Percentiles rank a stretch among this genome's conserved stretches.
Conservation (phyloP, 768 basidiomycete genomes). For the Rhizopogon vinicolor region DNA sequence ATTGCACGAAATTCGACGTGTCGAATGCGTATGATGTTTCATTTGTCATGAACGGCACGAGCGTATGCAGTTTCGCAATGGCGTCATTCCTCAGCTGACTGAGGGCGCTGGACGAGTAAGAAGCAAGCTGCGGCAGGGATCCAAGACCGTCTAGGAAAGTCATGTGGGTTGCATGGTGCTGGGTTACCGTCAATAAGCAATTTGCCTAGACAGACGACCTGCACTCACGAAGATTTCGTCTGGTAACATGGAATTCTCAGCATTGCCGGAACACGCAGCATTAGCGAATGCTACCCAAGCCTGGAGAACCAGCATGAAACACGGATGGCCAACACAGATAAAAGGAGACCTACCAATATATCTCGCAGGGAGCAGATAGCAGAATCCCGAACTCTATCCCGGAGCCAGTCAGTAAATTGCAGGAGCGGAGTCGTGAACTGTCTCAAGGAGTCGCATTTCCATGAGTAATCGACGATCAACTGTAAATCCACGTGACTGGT, state of each 20-base stretch:
- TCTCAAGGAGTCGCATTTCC: constrained; percentile 52
- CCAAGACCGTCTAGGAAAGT: constrained; percentile 86
- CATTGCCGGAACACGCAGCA: constrained; percentile 34
- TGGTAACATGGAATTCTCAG: constrained; percentile 32
- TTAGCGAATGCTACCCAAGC: constrained; percentile 94
- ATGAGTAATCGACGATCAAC: constrained; percentile 70
- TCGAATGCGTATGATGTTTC: constrained; percentile 29
- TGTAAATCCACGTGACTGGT: constrained; percentile 68
- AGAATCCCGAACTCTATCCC: constrained; percentile 50
- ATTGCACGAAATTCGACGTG: constrained; percentile 36
- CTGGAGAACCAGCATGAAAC: constrained; percentile 32
- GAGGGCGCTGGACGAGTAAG: constrained; percentile 57
- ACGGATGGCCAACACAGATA: neutral
- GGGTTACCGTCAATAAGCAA: constrained; percentile 11
- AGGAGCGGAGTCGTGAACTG: constrained; percentile 59
- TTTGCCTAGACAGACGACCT: neutral
- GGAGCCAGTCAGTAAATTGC: constrained; percentile 82
- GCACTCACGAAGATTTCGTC: constrained; percentile 61
- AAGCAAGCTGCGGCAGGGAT: constrained; percentile 67
- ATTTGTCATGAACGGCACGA: constrained; percentile 43
- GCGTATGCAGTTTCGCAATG: constrained; percentile 42
- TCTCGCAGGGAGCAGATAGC: constrained; percentile 80
- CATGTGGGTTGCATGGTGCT: constrained; percentile 95
- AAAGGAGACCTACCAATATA: constrained; percentile 58
- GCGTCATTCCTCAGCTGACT: constrained; percentile 61